Conservation (phyloP, 73 alveolate genomes). For the Paramecium sonneborni region DNA sequence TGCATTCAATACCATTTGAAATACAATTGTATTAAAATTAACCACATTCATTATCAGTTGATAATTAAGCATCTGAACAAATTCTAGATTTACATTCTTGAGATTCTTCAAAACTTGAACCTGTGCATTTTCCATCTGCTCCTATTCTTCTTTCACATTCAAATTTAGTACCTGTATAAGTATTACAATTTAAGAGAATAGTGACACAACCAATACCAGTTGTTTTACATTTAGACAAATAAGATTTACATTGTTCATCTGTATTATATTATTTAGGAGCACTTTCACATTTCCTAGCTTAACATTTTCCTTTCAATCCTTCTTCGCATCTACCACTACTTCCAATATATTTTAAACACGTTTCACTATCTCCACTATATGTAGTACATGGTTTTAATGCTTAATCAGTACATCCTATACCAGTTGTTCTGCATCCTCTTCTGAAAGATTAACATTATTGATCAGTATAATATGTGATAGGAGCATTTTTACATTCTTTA, state of each 20-base stretch:
- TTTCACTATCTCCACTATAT: not conserved
- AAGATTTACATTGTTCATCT: not conserved
- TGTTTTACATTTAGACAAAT: not conserved
- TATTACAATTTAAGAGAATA: not conserved
- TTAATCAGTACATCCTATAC: slow-evolving; percentile 20
- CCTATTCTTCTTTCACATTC: not conserved
- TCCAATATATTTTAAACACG: not conserved
- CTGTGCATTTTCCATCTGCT: slow-evolving; percentile 32
- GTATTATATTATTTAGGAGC: not conserved
- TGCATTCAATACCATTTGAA: slow-evolving; percentile 6
- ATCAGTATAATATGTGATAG: not conserved
- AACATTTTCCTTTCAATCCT: not conserved
- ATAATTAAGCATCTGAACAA: not conserved
- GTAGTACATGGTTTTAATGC: not conserved
- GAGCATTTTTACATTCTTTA: not conserved
- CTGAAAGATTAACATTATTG: not conserved
- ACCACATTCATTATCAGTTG: not conserved
- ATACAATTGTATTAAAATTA: not conserved
- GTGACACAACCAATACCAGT: slow-evolving; percentile 2
- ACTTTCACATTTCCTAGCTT: slow-evolving; percentile 18
- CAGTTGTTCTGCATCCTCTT: slow-evolving; percentile 19
- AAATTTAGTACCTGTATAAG: not conserved
- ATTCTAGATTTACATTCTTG: not conserved
- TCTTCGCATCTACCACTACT: not conserved
- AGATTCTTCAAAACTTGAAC: not conserved